Evolutionary conservation across 768 basidiomycete genomes (phyloP).

Genomic region (Suillus spraguei): DNA sequence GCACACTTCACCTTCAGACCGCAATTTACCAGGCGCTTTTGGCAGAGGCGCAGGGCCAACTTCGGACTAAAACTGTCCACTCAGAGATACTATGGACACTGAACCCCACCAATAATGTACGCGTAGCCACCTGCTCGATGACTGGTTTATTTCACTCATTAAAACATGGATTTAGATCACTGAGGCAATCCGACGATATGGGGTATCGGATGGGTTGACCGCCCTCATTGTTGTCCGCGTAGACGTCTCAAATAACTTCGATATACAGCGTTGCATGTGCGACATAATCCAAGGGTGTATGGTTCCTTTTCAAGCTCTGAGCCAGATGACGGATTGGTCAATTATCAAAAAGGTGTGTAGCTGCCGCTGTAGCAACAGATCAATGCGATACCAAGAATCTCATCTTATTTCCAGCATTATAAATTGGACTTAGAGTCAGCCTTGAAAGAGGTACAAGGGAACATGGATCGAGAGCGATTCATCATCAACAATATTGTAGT

Average conservation of each 20-base stretch:
- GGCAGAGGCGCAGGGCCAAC: slow-evolving; percentile 54
- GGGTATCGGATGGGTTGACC: slow-evolving; percentile 67
- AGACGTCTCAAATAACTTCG: slow-evolving; percentile 39
- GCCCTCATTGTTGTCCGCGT: slow-evolving; percentile 77
- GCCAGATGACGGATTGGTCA: slow-evolving; percentile 66
- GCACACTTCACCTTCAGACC: slow-evolving; percentile 77
- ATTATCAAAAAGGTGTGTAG: slow-evolving; percentile 69
- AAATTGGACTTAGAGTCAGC: slow-evolving; percentile 63
- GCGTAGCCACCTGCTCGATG: slow-evolving; percentile 17
- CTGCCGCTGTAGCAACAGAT: background rate
- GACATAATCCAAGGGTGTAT: slow-evolving; percentile 60
- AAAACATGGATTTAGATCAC: slow-evolving; percentile 63
- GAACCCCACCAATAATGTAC: slow-evolving; percentile 85
- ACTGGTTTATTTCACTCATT: background rate
- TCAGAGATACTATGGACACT: slow-evolving; percentile 89
- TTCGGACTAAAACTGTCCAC: slow-evolving; percentile 87
- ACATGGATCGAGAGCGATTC: slow-evolving; percentile 37
- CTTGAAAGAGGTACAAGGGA: slow-evolving; percentile 36
- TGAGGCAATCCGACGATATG: slow-evolving; percentile 86
- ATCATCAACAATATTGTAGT: slow-evolving; percentile 67
- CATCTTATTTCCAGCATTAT: slow-evolving; percentile 52
- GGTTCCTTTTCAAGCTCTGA: slow-evolving; percentile 47
- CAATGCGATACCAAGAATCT: background rate
- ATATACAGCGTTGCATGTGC: slow-evolving; percentile 57
- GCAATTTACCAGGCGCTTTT: slow-evolving; percentile 84